These are phyloP conservation scores for Melampsora americana DNA, from an alignment of 1,284 basidiomycete species.

Conservation along the genomic window DNA sequence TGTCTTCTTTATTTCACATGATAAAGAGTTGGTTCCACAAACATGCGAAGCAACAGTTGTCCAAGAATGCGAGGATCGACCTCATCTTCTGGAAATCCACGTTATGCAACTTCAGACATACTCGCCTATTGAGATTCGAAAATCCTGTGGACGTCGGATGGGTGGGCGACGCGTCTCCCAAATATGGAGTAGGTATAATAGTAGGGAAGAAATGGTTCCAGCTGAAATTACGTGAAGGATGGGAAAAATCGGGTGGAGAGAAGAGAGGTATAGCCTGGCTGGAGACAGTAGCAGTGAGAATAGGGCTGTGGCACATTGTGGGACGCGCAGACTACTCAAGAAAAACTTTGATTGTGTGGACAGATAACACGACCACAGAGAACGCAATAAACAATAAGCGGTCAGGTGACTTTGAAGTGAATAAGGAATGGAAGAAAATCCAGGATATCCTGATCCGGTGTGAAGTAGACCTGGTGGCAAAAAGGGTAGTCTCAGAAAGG, in stretches of 20 bases:
- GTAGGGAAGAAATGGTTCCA: slow-evolving; percentile 7
- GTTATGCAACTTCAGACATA: too few species aligned
- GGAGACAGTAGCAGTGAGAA: neutral
- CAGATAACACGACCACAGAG: neutral
- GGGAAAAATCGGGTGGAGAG: neutral
- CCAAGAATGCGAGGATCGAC: too few species aligned
- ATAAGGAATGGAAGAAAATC: too few species aligned
- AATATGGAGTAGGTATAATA: neutral
- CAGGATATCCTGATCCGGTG: too few species aligned
- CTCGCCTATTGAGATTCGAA: neutral
- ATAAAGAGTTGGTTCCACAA: too few species aligned
- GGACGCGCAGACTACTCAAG: neutral
- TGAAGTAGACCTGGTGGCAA: too few species aligned
- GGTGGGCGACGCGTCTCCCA: slow-evolving; percentile 6
- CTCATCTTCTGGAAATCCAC: too few species aligned
- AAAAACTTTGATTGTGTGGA: neutral
- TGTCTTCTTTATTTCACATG: neutral
- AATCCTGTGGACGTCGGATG: neutral
- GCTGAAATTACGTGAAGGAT: neutral
- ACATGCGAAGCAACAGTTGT: too few species aligned
- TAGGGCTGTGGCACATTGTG: slow-evolving; percentile 6
- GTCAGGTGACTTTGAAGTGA: too few species aligned
- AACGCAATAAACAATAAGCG: too few species aligned
- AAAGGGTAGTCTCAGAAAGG: too few species aligned
- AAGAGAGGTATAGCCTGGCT: neutral